Conservation (phyloP, 2,329 filamentous ascomycete species). For the Gliomastix tumulicola region DNA sequence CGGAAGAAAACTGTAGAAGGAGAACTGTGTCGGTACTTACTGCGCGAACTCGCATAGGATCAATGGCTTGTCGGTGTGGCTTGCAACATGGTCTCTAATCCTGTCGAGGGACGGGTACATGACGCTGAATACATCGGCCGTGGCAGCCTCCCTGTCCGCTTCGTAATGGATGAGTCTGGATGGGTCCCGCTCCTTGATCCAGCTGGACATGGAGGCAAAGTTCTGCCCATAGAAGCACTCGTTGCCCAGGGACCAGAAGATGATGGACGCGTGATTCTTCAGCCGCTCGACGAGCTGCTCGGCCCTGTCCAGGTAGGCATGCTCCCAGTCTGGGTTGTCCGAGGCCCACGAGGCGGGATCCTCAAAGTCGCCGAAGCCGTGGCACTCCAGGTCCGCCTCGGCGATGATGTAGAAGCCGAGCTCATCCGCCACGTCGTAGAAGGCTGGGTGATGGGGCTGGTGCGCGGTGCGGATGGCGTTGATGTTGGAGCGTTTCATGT, state of each 20-base stretch:
- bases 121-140: slow-evolving; percentile 59
- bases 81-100: slow-evolving; percentile 28
- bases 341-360: slow-evolving; percentile 43
- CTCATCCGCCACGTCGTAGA: slow-evolving; percentile 57
- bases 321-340: slow-evolving; percentile 53
- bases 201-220: slow-evolving; percentile 61
- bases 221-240: slow-evolving; percentile 68
- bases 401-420: slow-evolving; percentile 56
- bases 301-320: slow-evolving; percentile 62
- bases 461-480: slow-evolving; percentile 65
- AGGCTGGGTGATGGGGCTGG: slow-evolving; percentile 53
- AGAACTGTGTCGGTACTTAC: no score
- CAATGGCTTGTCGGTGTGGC: slow-evolving; percentile 46
- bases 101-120: slow-evolving; percentile 56
- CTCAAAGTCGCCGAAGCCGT: slow-evolving; percentile 40
- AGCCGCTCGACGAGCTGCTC: slow-evolving; percentile 59
- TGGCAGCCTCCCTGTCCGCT: slow-evolving; percentile 50
- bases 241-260: slow-evolving; percentile 69
- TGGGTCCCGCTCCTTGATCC: slow-evolving; percentile 48
- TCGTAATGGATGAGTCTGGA: slow-evolving; percentile 60
- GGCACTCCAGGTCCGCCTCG: slow-evolving; percentile 45
- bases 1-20: no score
- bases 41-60: slow-evolving; percentile 52
- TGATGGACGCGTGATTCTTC: slow-evolving; percentile 62
- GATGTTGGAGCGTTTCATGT: slow-evolving; percentile 67